Base-by-base conservation (phyloP, 2,329 filamentous ascomycete species). In the Fusarium marasasianum region DNA sequence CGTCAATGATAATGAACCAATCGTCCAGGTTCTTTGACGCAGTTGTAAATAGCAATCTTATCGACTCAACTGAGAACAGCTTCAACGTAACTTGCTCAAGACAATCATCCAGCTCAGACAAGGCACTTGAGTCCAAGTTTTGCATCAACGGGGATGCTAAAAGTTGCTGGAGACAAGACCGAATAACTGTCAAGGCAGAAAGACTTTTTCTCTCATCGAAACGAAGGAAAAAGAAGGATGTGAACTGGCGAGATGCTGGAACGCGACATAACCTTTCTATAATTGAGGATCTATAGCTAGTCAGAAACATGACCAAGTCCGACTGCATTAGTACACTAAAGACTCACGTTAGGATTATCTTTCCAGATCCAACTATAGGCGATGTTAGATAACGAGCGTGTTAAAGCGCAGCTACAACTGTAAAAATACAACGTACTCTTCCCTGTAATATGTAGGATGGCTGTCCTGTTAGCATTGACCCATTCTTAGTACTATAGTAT, bases 281-380 rank as follows among this genome's bases (percentile, higher is more conserved):
- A 18, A 56, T 44, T 10, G 59, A 62, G 1, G 59, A 45, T 31
- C 58, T 24, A 24, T 24, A 24, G 24, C 24, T 24, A 24, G 24
- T 24, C 24, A 24, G 24, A 24, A 24, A 24, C 24, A 24, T 24
- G 24, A 24, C 2, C 24, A 13, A 15, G 12, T 7, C 44, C 12
- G 17, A 5, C 7, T 5, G 14, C 8, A 17, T 2, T 18, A 9
- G 6, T n/a, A 18, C 11, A 33, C 26, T 5, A 3, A 6, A 3
- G 0, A n/a, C 71, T 24, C 8, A 72, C 71, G 38, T 26, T 8
- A 75, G 8, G 7, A 72, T 44, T 7, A 69, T 70, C 15, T 74
- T 75, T 15, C 73, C 73, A 38, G 73, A 74, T 12, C 71, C 73
- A 26, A 74, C 73, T 75, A 20, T 3, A 6, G 4, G 1, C 14